Percentiles rank a stretch among this genome's conserved stretches.
Evolutionary conservation across 805 yeast species (phyloP).

Genomic region (Metschnikowia matae): DNA sequence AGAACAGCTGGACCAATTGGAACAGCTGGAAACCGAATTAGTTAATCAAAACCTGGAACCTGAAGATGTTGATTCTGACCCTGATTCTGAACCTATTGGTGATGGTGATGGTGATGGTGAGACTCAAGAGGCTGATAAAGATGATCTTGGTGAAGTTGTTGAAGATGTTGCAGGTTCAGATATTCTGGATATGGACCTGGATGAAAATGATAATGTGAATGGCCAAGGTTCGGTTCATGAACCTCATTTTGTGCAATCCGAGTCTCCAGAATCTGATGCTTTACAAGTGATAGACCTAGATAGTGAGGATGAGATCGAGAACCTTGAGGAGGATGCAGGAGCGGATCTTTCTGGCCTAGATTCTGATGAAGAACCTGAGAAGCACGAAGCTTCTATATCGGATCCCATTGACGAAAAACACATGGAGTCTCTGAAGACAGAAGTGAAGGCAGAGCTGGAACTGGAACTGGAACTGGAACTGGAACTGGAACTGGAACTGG

Average conservation of each 20-base stretch:
- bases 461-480: no score
- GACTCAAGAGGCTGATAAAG: no score
- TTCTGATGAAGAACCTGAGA: background rate
- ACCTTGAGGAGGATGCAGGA: slow-evolving; percentile 17
- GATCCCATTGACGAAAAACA: background rate
- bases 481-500: no score
- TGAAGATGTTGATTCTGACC: background rate
- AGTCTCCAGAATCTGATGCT: background rate
- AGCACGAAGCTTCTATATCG: no score
- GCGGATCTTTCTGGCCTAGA: background rate
- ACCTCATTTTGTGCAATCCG: background rate
- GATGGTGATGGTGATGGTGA: no score
- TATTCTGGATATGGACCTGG: background rate
- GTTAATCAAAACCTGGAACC: background rate
- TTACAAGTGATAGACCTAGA: slow-evolving; percentile 15
- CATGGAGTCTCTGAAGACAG: no score
- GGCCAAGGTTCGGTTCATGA: background rate
- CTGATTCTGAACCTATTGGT: no score
- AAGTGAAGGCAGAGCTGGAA: background rate
- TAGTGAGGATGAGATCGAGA: slow-evolving; percentile 26
- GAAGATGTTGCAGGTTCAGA: no score
- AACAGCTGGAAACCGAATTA: background rate
- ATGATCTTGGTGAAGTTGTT: no score
- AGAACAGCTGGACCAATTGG: no score
- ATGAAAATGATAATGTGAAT: background rate